These are phyloP conservation scores for Curvularia hawaiiensis DNA, from an alignment of 2,329 filamentous ascomycete species.

Conservation along the genomic window DNA sequence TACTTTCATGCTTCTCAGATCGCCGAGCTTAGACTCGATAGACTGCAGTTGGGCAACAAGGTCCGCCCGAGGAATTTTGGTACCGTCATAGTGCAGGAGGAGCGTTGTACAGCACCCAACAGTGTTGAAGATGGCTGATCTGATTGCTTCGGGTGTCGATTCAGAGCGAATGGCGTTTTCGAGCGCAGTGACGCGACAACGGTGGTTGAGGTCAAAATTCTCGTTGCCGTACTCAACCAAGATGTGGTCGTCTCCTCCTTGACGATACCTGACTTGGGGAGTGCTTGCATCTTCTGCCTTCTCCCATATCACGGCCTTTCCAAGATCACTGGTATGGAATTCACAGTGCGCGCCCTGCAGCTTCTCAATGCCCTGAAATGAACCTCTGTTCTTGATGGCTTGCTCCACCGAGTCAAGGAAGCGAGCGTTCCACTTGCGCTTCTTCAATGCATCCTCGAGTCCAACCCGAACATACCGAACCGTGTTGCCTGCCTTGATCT, in stretches of 20 bases:
- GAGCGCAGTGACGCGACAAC: constrained; percentile 60
- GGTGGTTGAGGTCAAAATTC: constrained; percentile 61
- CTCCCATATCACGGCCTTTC: constrained; percentile 39
- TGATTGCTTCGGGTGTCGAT: constrained; percentile 47
- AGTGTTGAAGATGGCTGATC: constrained; percentile 54
- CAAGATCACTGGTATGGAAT: constrained; percentile 34
- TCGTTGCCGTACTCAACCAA: constrained; percentile 64
- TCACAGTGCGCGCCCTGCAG: constrained; percentile 34
- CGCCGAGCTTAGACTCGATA: constrained; percentile 51
- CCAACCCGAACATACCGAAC: constrained; percentile 58
- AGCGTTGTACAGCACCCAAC: constrained; percentile 57
- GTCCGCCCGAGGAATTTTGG: constrained; percentile 41
- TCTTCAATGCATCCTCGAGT: constrained; percentile 57
- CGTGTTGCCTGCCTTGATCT: constrained; percentile 64
- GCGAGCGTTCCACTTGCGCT: constrained; percentile 50
- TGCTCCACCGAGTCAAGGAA: constrained; percentile 54
- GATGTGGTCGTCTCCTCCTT: constrained; percentile 54
- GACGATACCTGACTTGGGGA: constrained; percentile 36
- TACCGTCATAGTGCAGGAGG: constrained; percentile 50
- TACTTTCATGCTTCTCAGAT: constrained; percentile 49
- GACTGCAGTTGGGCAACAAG: constrained; percentile 47
- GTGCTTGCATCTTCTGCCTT: constrained; percentile 25
- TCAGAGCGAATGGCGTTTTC: constrained; percentile 54
- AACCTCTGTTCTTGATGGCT: constrained; percentile 37
- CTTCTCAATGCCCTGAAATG: constrained; percentile 30